A percentile compares a stretch with the other conserved stretches of the same genome.
Evolutionary conservation across 202 grass and related monocot genomes (phyloP).

Genomic region (Hordeum pubiflorum): DNA sequence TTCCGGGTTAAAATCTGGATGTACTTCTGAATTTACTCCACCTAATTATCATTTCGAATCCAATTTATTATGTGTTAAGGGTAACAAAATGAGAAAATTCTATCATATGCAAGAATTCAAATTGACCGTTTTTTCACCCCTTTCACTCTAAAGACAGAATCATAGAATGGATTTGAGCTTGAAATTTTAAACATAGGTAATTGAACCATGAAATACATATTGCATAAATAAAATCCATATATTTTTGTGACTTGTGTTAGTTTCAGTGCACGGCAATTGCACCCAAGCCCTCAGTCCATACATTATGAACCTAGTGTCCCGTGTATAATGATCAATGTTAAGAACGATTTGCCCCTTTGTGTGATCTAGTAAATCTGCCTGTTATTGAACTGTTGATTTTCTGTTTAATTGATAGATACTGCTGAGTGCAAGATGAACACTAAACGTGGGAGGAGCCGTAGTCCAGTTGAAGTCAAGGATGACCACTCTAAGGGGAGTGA

Average conservation of each 20-base stretch:
- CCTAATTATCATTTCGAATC: background rate
- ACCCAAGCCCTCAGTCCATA: background rate
- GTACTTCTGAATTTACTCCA: background rate
- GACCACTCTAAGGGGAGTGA: slow-evolving; percentile 24
- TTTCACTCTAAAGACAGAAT: background rate
- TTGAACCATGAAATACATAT: background rate
- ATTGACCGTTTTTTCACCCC: background rate
- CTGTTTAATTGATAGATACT: slow-evolving; percentile 32
- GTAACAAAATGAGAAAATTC: background rate
- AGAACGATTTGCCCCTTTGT: background rate
- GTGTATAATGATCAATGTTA: background rate
- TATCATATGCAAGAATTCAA: background rate
- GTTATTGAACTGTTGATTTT: slow-evolving; percentile 1
- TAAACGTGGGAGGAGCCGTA: slow-evolving; percentile 44
- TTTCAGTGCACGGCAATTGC: background rate
- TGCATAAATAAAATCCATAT: background rate
- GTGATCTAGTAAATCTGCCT: background rate
- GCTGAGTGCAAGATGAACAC: slow-evolving; percentile 27
- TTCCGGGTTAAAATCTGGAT: background rate
- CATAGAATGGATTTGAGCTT: background rate
- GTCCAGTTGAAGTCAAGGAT: slow-evolving; percentile 48
- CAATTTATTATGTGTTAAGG: background rate
- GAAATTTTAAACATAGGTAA: background rate
- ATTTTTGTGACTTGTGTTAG: background rate
- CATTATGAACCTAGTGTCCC: background rate